A percentile compares a stretch with the other conserved stretches of the same genome.
These are phyloP conservation scores for Sclerotinia nivalis DNA, from an alignment of 2,329 filamentous ascomycete species.

Conservation along the genomic window DNA sequence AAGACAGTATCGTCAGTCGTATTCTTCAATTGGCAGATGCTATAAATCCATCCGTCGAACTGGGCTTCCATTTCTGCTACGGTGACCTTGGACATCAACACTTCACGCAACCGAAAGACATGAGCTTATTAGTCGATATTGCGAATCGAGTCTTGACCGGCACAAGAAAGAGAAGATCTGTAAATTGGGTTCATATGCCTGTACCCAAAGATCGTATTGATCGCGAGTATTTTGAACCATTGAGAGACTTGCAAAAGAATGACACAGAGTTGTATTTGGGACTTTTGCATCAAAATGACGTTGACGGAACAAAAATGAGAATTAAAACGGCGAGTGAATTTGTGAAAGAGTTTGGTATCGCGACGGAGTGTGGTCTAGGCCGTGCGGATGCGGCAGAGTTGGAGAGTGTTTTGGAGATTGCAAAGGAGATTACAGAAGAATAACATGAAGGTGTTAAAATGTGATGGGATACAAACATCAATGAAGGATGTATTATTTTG, in stretches of 20 bases:
- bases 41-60: slow-evolving; percentile 43
- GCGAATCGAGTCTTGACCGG: slow-evolving; percentile 40
- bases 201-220: slow-evolving; percentile 46
- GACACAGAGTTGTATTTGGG: slow-evolving; percentile 46
- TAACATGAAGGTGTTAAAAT: not conserved
- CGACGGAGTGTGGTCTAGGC: slow-evolving; percentile 47
- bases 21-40: slow-evolving; percentile 39
- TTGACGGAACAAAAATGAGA: slow-evolving; percentile 44
- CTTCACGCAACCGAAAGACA: slow-evolving; percentile 46
- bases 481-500: not conserved
- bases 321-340: slow-evolving; percentile 43
- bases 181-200: slow-evolving; percentile 49
- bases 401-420: slow-evolving; percentile 26
- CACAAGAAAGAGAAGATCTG: slow-evolving; percentile 35
- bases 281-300: slow-evolving; percentile 45
- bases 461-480: not conserved
- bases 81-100: slow-evolving; percentile 49
- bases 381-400: slow-evolving; percentile 32
- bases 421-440: slow-evolving; percentile 14
- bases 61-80: slow-evolving; percentile 52
- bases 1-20: slow-evolving; percentile 42
- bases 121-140: slow-evolving; percentile 42
- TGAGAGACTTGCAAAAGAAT: slow-evolving; percentile 41
- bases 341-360: slow-evolving; percentile 43
- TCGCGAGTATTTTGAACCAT: slow-evolving; percentile 44